Evolutionary conservation across 2,329 filamentous ascomycete genomes (phyloP).

Genomic region (Amylocarpus encephaloides): DNA sequence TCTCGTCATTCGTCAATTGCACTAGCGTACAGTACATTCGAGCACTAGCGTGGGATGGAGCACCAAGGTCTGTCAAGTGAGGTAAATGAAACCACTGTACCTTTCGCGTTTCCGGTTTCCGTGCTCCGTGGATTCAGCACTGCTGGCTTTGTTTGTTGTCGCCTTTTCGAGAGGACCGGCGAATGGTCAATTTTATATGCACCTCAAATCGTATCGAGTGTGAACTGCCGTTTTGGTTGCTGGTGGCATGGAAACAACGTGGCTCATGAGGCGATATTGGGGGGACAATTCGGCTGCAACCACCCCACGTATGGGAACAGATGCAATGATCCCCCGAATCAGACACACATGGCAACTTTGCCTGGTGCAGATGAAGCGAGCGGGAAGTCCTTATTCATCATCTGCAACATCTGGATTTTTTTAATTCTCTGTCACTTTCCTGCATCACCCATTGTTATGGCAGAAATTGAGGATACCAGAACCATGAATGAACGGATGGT

Average conservation of each 20-base stretch:
- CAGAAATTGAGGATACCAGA: background rate
- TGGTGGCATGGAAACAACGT: conserved; percentile 2
- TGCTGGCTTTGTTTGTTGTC: background rate
- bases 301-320: background rate
- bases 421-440: background rate
- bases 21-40: too few relatives aligned
- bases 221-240: background rate
- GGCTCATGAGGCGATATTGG: background rate
- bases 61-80: background rate
- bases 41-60: too few relatives aligned
- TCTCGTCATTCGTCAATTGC: too few relatives aligned
- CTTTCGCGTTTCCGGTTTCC: background rate
- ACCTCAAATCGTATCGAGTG: background rate
- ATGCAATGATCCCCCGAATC: background rate
- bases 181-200: background rate
- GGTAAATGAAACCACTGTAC: background rate
- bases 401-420: background rate
- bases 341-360: background rate
- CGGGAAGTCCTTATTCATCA: background rate
- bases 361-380: background rate
- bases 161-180: background rate
- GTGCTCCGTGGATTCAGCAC: background rate
- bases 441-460: background rate
- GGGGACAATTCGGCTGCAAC: background rate
- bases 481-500: background rate